Conservation (phyloP, 495 filamentous ascomycete genomes). For the Daldinia bambusicola region DNA sequence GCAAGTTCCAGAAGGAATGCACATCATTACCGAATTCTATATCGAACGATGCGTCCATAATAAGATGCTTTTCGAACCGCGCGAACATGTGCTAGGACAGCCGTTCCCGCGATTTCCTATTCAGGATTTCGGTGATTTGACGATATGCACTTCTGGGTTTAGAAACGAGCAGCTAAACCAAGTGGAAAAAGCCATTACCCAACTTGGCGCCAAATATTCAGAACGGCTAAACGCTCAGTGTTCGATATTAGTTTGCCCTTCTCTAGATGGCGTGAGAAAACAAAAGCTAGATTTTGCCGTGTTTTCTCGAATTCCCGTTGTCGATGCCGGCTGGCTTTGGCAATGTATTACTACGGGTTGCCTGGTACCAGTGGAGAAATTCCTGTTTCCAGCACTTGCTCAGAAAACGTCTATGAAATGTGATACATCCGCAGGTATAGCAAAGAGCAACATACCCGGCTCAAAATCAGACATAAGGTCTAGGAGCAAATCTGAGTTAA, state of each 20-base stretch:
- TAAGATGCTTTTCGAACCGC: conserved; percentile 75
- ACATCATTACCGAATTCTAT: conserved; percentile 89
- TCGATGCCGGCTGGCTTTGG: conserved; percentile 85
- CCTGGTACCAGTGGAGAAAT: conserved; percentile 52
- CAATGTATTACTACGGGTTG: conserved; percentile 69
- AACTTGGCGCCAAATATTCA: conserved; percentile 83
- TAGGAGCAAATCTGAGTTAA: conserved; percentile 14
- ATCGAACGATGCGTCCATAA: conserved; percentile 85
- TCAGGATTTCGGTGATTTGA: conserved; percentile 70
- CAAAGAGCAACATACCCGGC: conserved; percentile 21
- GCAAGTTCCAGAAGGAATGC: conserved; percentile 49
- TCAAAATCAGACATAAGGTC: conserved; percentile 33
- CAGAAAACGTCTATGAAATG: conserved; percentile 32
- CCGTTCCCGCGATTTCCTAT: conserved; percentile 79
- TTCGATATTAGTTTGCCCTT: conserved; percentile 76
- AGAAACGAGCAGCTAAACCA: conserved; percentile 86
- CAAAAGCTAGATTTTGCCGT: conserved; percentile 82
- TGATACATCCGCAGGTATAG: not conserved
- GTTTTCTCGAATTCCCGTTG: conserved; percentile 78
- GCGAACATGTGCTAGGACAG: conserved; percentile 73
- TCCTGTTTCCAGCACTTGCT: conserved; percentile 50
- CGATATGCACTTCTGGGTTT: conserved; percentile 84
- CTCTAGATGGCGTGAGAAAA: conserved; percentile 62
- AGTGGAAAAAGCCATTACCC: conserved; percentile 73
- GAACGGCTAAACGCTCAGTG: conserved; percentile 73